A percentile compares a stretch with the other conserved stretches of the same genome.
These are phyloP conservation scores for Psilocybe azurescens DNA, from an alignment of 768 basidiomycete genomes.

Conservation along the genomic window DNA sequence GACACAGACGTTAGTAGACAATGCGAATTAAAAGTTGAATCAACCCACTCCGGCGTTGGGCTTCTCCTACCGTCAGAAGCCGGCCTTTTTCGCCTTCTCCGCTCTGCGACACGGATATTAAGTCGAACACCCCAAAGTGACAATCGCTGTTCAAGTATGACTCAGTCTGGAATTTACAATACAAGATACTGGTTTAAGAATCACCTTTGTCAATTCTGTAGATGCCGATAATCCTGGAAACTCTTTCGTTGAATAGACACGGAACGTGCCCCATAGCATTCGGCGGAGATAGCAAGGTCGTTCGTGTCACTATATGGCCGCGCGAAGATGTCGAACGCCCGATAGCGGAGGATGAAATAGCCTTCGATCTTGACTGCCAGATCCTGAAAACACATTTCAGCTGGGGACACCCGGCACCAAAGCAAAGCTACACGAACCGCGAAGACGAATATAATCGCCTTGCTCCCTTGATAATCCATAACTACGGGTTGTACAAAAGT, in stretches of 20 bases:
- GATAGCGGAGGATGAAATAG: slow-evolving; percentile 66
- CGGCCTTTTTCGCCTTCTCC: slow-evolving; percentile 25
- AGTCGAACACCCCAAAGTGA: slow-evolving; percentile 33
- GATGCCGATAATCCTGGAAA: slow-evolving; percentile 72
- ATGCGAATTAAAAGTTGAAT: not conserved
- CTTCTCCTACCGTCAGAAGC: slow-evolving; percentile 10
- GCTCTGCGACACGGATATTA: slow-evolving; percentile 32
- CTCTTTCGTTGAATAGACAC: slow-evolving; percentile 73
- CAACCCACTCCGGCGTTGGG: slow-evolving; percentile 17
- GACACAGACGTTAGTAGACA: not conserved
- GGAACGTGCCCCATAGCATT: slow-evolving; percentile 67
- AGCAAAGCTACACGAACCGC: slow-evolving; percentile 47
- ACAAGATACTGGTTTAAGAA: slow-evolving; percentile 7
- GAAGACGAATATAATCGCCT: slow-evolving; percentile 66
- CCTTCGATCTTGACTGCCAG: slow-evolving; percentile 75
- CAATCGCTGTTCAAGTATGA: slow-evolving; percentile 26
- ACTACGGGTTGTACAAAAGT: slow-evolving; percentile 63
- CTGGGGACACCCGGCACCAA: not conserved
- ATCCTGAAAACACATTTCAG: slow-evolving; percentile 46
- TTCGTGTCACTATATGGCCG: slow-evolving; percentile 29
- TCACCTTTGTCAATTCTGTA: slow-evolving; percentile 70
- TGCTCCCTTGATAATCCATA: slow-evolving; percentile 62
- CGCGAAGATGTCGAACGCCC: slow-evolving; percentile 66
- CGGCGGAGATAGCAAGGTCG: slow-evolving; percentile 58
- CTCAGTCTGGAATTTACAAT: not conserved